A percentile compares a stretch with the other conserved stretches of the same genome.
Conservation (phyloP, 2,329 filamentous ascomycete genomes). For the Colletotrichum higginsianum region DNA sequence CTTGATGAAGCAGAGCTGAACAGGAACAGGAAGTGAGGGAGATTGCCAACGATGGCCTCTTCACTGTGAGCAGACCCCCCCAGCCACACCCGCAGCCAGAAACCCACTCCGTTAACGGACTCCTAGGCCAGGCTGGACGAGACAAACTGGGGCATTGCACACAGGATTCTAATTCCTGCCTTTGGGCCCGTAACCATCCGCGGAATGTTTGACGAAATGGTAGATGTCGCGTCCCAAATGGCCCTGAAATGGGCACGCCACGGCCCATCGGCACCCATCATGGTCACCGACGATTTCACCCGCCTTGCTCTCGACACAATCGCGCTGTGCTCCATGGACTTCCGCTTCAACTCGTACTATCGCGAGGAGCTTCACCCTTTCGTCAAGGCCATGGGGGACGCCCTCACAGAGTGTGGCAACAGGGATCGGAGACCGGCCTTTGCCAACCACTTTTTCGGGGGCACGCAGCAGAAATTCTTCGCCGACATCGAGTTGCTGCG, state of each 20-base stretch:
- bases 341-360: slow-evolving; percentile 75
- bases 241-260: slow-evolving; percentile 69
- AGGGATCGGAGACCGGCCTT: slow-evolving; percentile 63
- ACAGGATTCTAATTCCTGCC: slow-evolving; percentile 76
- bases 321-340: slow-evolving; percentile 71
- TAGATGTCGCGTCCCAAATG: slow-evolving; percentile 67
- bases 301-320: slow-evolving; percentile 74
- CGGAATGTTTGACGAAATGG: slow-evolving; percentile 68
- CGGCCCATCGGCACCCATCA: slow-evolving; percentile 60
- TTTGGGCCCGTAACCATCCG: slow-evolving; percentile 79
- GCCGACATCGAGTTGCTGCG: slow-evolving; percentile 67
- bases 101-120: neutral
- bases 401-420: slow-evolving; percentile 69
- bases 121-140: slow-evolving; percentile 39
- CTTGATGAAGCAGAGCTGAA: neutral
- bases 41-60: slow-evolving; percentile 60
- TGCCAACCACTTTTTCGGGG: slow-evolving; percentile 61
- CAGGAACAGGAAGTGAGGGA: slow-evolving; percentile 66
- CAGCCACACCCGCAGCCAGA: neutral
- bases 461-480: slow-evolving; percentile 61
- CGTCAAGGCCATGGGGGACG: slow-evolving; percentile 72
- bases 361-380: slow-evolving; percentile 52
- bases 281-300: slow-evolving; percentile 72
- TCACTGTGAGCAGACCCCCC: slow-evolving; percentile 41
- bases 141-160: slow-evolving; percentile 65